Base-by-base conservation (phyloP, 805 yeast species). In the Metschnikowia lochheadii region DNA sequence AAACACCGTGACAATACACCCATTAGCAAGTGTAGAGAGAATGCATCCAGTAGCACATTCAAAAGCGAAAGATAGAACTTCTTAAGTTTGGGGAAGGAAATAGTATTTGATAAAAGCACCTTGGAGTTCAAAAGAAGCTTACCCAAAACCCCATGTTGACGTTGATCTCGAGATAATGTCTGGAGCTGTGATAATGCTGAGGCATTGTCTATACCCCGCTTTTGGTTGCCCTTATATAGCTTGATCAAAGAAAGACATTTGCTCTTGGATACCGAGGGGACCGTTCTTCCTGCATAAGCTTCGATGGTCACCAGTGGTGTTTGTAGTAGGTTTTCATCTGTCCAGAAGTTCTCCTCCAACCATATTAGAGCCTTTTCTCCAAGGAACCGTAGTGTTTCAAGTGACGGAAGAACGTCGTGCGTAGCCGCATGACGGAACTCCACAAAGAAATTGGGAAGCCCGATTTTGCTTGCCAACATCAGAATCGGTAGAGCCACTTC, bases 391-490 rank as follows among this genome's bases (percentile, higher is more conserved):
- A 91, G 71, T 67, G 87, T 75, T 38, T 78, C 82, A 39, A 89
- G 59, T 32, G 85, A 75, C 1, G 97, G 97, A 23, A 94, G 66
- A 15, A 74, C 71, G 59, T 92, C 98, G 65, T 94, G 99, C 0
- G 99, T 92, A 4, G 95, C 91, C 59, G 81, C 79, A 65, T 94
- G 98, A 49, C 99, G 76, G 31, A 89, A 63, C 61, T 94, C 99
- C 0, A 94, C 99, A 66, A 94, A 89, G 60, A 79, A 79, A 32
- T 84, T 75, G 0, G 98, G 96, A 21, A 94, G 70, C 1, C 80
- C 78, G 20, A 88, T 67, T 40, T 78, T 77, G 48, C 72, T 77
- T 0, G 98, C 98, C 21, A 94, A 67, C 5, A 77, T 75, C 54
- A 86, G 85, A 58, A 94, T 69, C 5, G 97, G 91, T 14, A 86